Evolutionary conservation across 495 filamentous ascomycete genomes (phyloP).

Genomic region (Talaromyces nanjingensis): DNA sequence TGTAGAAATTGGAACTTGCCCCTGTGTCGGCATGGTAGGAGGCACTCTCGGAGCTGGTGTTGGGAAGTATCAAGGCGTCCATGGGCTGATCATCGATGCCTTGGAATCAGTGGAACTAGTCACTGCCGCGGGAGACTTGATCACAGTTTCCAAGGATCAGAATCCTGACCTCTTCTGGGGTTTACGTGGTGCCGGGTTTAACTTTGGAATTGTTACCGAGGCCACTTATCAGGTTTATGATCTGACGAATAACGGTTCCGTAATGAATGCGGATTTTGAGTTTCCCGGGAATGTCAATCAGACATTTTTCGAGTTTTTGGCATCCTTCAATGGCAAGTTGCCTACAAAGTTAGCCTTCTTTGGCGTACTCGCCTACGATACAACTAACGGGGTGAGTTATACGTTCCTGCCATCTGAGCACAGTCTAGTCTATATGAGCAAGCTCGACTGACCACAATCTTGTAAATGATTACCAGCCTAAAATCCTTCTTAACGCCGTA

Average conservation of each 20-base stretch:
- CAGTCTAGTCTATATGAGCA: not conserved
- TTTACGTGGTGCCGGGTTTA: constrained; percentile 27
- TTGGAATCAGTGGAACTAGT: constrained; percentile 26
- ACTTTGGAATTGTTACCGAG: constrained; percentile 18
- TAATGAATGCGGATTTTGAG: not conserved
- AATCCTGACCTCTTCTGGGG: constrained; percentile 28
- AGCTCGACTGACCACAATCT: not conserved
- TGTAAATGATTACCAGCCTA: not conserved
- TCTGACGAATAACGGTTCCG: not conserved
- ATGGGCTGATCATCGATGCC: constrained; percentile 30
- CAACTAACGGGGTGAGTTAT: not conserved
- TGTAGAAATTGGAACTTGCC: constrained; percentile 7
- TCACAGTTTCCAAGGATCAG: constrained; percentile 16
- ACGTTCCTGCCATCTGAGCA: not conserved
- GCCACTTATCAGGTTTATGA: constrained; percentile 16
- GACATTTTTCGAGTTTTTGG: not conserved
- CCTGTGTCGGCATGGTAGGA: constrained; percentile 26
- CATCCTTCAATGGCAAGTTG: not conserved
- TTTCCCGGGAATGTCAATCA: not conserved
- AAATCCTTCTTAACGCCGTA: not conserved
- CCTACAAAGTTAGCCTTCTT: not conserved
- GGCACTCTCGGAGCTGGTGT: constrained; percentile 27
- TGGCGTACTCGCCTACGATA: not conserved
- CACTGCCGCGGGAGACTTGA: constrained; percentile 18
- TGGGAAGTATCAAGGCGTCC: constrained; percentile 20